A percentile compares a stretch with the other conserved stretches of the same genome.
Conservation (phyloP, 306 rosid species). For the Quillaja saponaria region DNA sequence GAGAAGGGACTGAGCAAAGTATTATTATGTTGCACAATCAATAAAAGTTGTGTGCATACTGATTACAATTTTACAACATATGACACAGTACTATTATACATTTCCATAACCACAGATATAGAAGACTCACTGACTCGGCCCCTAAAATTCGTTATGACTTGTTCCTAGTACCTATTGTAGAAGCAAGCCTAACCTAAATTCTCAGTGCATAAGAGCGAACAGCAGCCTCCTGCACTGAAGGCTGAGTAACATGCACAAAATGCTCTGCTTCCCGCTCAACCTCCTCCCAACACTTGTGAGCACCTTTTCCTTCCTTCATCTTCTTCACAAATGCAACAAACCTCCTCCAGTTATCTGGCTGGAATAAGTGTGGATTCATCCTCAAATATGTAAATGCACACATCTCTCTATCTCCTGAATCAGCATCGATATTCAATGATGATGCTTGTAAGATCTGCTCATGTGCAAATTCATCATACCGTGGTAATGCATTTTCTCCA, state of each 20-base stretch:
- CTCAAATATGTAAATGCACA: slow-evolving; percentile 91
- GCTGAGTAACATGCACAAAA: slow-evolving; percentile 67
- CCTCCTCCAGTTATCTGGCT: slow-evolving; percentile 76
- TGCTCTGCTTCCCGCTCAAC: slow-evolving; percentile 93
- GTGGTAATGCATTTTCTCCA: slow-evolving; percentile 83
- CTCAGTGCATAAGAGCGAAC: slow-evolving; percentile 55
- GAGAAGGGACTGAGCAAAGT: too few species aligned
- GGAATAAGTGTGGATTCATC: slow-evolving; percentile 78
- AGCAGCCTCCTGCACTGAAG: slow-evolving; percentile 84
- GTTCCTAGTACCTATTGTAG: slow-evolving; percentile 4
- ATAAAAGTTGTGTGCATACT: too few species aligned
- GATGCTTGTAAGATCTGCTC: slow-evolving; percentile 71
- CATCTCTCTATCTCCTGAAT: slow-evolving; percentile 50
- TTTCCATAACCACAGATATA: slow-evolving; percentile 28
- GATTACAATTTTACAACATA: background rate
- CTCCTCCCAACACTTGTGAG: slow-evolving; percentile 70
- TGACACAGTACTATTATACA: slow-evolving; percentile 27
- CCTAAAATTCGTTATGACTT: slow-evolving; percentile 35
- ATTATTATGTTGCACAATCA: too few species aligned
- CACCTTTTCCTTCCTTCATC: slow-evolving; percentile 78
- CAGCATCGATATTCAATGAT: slow-evolving; percentile 49
- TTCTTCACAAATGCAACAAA: slow-evolving; percentile 90
- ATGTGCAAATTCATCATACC: slow-evolving; percentile 68
- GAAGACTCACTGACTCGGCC: slow-evolving; percentile 31
- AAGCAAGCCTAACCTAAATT: slow-evolving; percentile 14